Evolutionary conservation across 140 eudicot species (phyloP).

Genomic region (Eryngium alpinum): DNA sequence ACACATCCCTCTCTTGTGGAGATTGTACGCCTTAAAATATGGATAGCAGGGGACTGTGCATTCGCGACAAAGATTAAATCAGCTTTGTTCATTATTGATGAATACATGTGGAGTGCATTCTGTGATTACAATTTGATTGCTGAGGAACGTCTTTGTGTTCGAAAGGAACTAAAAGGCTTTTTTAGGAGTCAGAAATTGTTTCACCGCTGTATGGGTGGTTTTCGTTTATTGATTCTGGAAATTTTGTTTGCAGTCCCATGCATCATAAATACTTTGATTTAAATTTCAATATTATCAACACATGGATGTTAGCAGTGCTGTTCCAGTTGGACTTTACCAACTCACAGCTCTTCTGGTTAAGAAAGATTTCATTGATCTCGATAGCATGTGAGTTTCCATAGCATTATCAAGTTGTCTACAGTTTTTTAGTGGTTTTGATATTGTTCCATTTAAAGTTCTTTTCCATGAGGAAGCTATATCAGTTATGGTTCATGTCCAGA

Average conservation of each 20-base stretch:
- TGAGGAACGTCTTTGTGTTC: too few species aligned
- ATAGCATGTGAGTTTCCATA: constrained; percentile 71
- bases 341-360: constrained; percentile 88
- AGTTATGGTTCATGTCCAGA: background rate
- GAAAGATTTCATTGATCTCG: constrained; percentile 72
- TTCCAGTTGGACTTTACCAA: constrained; percentile 83
- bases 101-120: too few species aligned
- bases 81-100: too few species aligned
- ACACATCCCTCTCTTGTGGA: too few species aligned
- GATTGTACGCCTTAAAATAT: too few species aligned
- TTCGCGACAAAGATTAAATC: too few species aligned
- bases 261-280: constrained; percentile 93
- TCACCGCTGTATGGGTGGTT: constrained; percentile 5
- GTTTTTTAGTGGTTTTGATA: background rate
- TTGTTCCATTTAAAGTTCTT: background rate
- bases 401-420: constrained; percentile 1
- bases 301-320: constrained; percentile 60
- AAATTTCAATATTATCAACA: constrained; percentile 95
- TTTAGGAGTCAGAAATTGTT: background rate
- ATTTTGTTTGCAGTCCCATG: constrained; percentile 73
- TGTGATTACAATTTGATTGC: too few species aligned
- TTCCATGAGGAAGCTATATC: background rate
- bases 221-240: constrained; percentile 1
- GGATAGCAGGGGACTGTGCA: too few species aligned
- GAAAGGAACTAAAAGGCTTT: too few species aligned